These are phyloP conservation scores for Tolypocladium endophyticum DNA, from an alignment of 2,329 filamentous ascomycete species.

Conservation along the genomic window DNA sequence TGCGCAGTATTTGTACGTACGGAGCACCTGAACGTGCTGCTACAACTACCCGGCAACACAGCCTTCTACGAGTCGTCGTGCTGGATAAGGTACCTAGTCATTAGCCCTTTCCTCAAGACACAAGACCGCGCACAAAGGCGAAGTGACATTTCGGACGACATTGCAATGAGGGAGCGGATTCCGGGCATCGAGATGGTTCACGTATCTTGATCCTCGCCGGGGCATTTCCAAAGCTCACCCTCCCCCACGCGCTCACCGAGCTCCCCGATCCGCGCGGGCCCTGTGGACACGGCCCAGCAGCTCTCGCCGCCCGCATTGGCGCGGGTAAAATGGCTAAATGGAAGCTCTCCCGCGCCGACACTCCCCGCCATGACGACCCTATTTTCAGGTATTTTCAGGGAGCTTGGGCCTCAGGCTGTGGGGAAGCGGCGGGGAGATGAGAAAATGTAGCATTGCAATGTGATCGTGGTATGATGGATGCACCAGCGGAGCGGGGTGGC, in stretches of 20 bases:
- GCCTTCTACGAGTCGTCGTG: too few species aligned
- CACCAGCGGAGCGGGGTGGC: background rate
- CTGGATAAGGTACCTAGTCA: too few species aligned
- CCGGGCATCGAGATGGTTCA: background rate
- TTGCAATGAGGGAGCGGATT: background rate
- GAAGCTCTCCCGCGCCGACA: background rate
- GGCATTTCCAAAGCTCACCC: background rate
- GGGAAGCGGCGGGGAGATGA: background rate
- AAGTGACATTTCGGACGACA: background rate
- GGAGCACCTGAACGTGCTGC: too few species aligned
- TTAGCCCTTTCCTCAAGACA: too few species aligned
- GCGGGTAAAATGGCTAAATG: slow-evolving; percentile 1
- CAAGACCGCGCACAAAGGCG: too few species aligned
- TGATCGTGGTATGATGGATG: background rate
- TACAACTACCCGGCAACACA: too few species aligned
- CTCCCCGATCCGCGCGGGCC: background rate
- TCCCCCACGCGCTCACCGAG: background rate
- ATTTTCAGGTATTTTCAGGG: background rate
- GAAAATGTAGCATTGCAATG: background rate
- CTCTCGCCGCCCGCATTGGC: background rate
- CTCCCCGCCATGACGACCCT: background rate
- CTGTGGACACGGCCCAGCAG: background rate
- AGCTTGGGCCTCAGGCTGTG: background rate
- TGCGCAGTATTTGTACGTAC: too few species aligned
- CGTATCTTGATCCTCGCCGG: too few species aligned